Conservation (phyloP, 495 filamentous ascomycete genomes). For the Cairneyella variabilis region DNA sequence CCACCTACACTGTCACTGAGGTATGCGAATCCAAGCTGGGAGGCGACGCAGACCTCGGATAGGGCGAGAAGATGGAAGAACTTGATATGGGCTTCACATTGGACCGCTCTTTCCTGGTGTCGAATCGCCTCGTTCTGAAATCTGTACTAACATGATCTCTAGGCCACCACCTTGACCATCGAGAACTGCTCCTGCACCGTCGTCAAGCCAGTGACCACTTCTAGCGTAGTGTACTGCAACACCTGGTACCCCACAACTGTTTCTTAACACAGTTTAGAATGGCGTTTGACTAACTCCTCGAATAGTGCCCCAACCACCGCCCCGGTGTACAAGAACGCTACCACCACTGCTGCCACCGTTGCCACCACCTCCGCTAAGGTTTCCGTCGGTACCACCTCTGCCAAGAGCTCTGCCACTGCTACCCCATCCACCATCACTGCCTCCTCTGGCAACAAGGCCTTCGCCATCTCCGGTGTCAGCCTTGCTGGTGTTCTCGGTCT, state of each 20-base stretch:
- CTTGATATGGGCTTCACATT: background rate
- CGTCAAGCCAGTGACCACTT: constrained; percentile 62
- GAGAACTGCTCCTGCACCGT: constrained; percentile 75
- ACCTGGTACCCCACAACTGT: constrained; percentile 49
- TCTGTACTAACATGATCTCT: constrained; percentile 20
- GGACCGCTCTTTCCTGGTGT: background rate
- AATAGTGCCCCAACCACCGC: constrained; percentile 2
- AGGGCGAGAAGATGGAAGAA: too few relatives aligned
- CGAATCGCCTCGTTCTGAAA: background rate
- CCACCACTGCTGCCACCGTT: constrained; percentile 26
- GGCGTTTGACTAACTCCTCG: constrained; percentile 17
- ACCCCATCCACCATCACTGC: constrained; percentile 46
- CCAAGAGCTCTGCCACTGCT: constrained; percentile 26
- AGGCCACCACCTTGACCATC: constrained; percentile 78
- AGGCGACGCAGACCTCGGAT: too few relatives aligned
- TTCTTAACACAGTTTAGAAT: constrained; percentile 5
- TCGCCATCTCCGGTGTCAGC: constrained; percentile 56
- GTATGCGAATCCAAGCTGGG: too few relatives aligned
- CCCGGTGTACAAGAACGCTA: constrained; percentile 28
- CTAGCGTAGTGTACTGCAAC: constrained; percentile 60
- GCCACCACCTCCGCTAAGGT: constrained; percentile 27
- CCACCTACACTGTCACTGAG: constrained; percentile 78
- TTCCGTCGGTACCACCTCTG: constrained; percentile 32
- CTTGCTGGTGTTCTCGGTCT: constrained; percentile 73
- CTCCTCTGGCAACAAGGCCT: constrained; percentile 61